Percentiles rank a stretch among this genome's conserved stretches.
Conservation (phyloP, 73 alveolate genomes). For the Uronychia binucleata region DNA sequence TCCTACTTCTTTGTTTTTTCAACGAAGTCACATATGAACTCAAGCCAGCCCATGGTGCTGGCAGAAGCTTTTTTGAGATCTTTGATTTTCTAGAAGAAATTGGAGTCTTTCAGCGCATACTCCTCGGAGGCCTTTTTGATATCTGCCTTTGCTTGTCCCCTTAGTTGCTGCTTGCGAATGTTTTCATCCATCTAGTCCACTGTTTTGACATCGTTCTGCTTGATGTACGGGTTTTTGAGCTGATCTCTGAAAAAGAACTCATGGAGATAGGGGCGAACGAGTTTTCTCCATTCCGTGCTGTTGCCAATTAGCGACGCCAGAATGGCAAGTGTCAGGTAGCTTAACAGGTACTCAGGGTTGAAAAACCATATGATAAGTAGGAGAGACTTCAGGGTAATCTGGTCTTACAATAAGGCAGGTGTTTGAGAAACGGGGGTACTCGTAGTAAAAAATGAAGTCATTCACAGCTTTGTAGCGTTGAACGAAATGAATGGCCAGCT, state of each 20-base stretch:
- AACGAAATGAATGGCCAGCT: conserved; percentile 15
- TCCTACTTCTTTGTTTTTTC: conserved; percentile 40
- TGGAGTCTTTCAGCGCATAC: conserved; percentile 28
- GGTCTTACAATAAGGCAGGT: conserved; percentile 18
- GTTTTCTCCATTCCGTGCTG: conserved; percentile 16
- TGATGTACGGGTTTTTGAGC: not conserved
- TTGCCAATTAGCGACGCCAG: conserved; percentile 15
- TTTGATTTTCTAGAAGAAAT: conserved; percentile 20
- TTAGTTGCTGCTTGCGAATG: not conserved
- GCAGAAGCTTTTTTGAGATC: conserved; percentile 41
- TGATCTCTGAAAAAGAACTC: conserved; percentile 8
- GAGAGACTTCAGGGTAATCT: not conserved
- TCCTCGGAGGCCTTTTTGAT: conserved; percentile 29
- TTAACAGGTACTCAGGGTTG: conserved; percentile 32
- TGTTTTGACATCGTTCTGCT: not conserved
- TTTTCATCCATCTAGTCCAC: not conserved
- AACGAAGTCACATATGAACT: conserved; percentile 32
- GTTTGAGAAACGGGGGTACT: conserved; percentile 37
- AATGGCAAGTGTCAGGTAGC: conserved; percentile 23
- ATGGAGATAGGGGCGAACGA: not conserved
- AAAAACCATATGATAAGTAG: not conserved
- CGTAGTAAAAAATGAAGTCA: conserved; percentile 18
- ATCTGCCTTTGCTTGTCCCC: conserved; percentile 2
- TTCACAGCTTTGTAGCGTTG: conserved; percentile 18
- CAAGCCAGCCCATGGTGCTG: conserved; percentile 25